Percentiles rank a stretch among this genome's conserved stretches.
phyloP scores from a whole-genome alignment of 257 asterid species.

The Solanum clarkiae region DNA sequence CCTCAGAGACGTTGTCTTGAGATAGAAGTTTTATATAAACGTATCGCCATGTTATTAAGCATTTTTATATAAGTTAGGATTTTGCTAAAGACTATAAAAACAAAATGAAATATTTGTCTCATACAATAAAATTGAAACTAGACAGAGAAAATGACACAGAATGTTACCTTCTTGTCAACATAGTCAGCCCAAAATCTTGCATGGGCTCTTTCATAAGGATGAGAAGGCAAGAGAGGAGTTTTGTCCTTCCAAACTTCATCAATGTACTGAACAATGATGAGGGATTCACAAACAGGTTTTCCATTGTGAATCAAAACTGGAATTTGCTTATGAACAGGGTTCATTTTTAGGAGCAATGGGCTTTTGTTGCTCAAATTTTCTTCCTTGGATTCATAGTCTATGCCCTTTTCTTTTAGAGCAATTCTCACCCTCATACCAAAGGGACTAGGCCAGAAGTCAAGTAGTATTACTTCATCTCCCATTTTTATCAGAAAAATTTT shows the following conservation, averaged over 20 bases:
- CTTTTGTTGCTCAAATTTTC: slow-evolving; percentile 18
- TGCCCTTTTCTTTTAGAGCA: slow-evolving; percentile 39
- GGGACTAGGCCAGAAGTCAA: slow-evolving; percentile 26
- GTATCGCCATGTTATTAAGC: not conserved
- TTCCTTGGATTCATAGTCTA: slow-evolving; percentile 23
- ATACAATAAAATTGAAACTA: not conserved
- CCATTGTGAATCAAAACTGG: slow-evolving; percentile 10
- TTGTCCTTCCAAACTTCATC: slow-evolving; percentile 37
- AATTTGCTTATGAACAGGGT: not conserved
- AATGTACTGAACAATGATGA: slow-evolving; percentile 35
- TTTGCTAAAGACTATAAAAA: not conserved
- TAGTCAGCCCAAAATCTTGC: slow-evolving; percentile 49
- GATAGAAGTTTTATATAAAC: no score
- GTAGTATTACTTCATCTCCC: slow-evolving; percentile 32
- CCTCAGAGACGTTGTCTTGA: not conserved
- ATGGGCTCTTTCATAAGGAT: slow-evolving; percentile 17
- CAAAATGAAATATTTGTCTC: not conserved
- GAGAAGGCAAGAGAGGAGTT: slow-evolving; percentile 36
- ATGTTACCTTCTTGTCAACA: slow-evolving; percentile 37
- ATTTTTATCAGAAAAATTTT: not conserved
- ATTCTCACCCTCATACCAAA: slow-evolving; percentile 43
- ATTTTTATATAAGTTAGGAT: not conserved
- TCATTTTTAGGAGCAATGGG: not conserved
- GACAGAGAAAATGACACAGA: not conserved
- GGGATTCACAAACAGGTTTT: slow-evolving; percentile 47